Percentiles rank a stretch among this genome's conserved stretches.
Evolutionary conservation across 345 rosid genomes (phyloP).

Genomic region (Linum trigynum): DNA sequence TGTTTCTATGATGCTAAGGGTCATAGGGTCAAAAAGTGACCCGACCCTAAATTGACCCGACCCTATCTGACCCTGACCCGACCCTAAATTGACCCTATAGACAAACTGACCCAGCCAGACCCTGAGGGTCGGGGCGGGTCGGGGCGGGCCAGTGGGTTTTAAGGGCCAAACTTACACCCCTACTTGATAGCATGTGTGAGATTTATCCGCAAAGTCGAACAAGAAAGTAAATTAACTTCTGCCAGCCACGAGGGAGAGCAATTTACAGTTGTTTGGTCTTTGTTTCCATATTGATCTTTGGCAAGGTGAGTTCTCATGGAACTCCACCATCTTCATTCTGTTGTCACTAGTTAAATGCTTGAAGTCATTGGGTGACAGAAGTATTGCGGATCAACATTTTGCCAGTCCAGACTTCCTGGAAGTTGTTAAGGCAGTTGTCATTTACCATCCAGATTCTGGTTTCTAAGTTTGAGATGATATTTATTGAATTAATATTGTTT

Average conservation of each 20-base stretch:
- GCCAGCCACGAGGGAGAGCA: slow-evolving; percentile 53
- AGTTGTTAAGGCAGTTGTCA: slow-evolving; percentile 41
- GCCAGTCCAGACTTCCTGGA: slow-evolving; percentile 53
- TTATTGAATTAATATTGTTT: slow-evolving; percentile 6
- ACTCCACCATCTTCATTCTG: no score
- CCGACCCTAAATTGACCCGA: no score
- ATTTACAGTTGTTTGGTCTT: slow-evolving; percentile 65
- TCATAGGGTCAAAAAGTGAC: no score
- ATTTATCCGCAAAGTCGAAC: slow-evolving; percentile 25
- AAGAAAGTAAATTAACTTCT: slow-evolving; percentile 47
- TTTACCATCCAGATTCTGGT: not conserved
- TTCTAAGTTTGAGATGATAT: slow-evolving; percentile 7
- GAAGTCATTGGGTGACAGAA: slow-evolving; percentile 43
- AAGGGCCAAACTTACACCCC: not conserved
- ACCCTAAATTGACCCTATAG: no score
- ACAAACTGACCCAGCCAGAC: no score
- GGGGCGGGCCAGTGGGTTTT: not conserved
- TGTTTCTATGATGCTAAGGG: no score
- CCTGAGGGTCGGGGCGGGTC: no score
- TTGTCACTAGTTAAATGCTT: slow-evolving; percentile 40
- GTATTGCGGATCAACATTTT: slow-evolving; percentile 62
- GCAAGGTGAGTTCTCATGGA: slow-evolving; percentile 51
- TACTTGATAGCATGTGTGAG: not conserved
- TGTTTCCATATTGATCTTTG: slow-evolving; percentile 62
- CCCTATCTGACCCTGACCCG: no score